phyloP scores from a whole-genome alignment of 345 rosid species.

The Euphorbia tirucalli region DNA sequence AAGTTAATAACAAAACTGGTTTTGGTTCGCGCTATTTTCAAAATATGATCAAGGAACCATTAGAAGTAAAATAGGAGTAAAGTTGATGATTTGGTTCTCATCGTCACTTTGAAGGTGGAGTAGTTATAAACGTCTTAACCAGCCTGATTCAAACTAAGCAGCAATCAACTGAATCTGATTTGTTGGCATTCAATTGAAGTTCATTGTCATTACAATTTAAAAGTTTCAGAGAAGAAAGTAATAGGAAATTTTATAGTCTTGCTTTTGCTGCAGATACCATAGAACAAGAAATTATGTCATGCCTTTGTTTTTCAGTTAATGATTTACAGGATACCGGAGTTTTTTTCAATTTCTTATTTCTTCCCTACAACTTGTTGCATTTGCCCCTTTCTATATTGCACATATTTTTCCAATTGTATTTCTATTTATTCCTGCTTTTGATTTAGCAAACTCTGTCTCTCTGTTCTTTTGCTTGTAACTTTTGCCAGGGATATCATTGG shows the following conservation, averaged over 20 bases:
- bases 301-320: background rate
- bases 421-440: background rate
- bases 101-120: no score
- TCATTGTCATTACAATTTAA: background rate
- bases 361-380: background rate
- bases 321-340: background rate
- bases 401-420: background rate
- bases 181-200: no score
- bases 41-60: no score
- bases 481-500: background rate
- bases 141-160: no score
- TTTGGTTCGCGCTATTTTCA: no score
- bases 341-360: background rate
- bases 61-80: no score
- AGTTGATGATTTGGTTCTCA: no score
- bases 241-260: no score
- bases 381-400: background rate
- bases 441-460: background rate
- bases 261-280: background rate
- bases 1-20: no score
- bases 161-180: no score
- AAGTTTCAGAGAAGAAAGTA: no score
- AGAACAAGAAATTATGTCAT: background rate
- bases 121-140: no score
- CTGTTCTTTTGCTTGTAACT: background rate